Conservation (phyloP, 495 filamentous ascomycete genomes). For the Tuber melanosporum region DNA sequence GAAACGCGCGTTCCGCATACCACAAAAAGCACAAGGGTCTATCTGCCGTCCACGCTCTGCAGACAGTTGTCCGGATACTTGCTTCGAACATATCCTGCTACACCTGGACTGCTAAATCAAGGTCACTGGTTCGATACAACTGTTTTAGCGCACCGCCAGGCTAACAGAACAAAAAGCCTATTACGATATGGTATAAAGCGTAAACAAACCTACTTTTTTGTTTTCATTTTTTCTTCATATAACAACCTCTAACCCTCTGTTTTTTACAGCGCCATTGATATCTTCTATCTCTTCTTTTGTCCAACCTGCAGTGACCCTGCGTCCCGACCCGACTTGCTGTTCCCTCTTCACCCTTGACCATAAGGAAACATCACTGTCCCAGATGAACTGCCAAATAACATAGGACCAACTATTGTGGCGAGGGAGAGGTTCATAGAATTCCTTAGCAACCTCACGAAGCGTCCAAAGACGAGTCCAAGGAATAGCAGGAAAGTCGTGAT, state of each 20-base stretch:
- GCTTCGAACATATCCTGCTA: not conserved
- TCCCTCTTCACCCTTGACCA: constrained; percentile 90
- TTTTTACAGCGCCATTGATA: not conserved
- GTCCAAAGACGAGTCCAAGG: constrained; percentile 80
- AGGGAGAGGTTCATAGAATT: constrained; percentile 89
- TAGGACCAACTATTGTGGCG: constrained; percentile 81
- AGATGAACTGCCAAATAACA: constrained; percentile 91
- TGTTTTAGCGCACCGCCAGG: not conserved
- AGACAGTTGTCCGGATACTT: not conserved
- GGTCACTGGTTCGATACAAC: not conserved
- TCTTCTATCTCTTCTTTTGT: constrained; percentile 53
- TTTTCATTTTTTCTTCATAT: constrained; percentile 6
- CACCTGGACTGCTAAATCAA: not conserved
- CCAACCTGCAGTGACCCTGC: constrained; percentile 54
- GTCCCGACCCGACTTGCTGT: constrained; percentile 52
- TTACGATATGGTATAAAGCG: not conserved
- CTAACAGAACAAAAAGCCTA: not conserved
- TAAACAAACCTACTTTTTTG: not conserved
- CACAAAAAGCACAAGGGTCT: not conserved
- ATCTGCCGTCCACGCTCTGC: not conserved
- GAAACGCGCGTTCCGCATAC: not conserved
- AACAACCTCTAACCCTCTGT: not conserved
- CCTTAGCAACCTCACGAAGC: constrained; percentile 71
- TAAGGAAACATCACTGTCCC: constrained; percentile 78
- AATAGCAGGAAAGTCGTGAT: constrained; percentile 96